Percentiles rank a stretch among this genome's conserved stretches.
phyloP scores from a whole-genome alignment of 305 asterid species.

The Fraxinus latifolia region DNA sequence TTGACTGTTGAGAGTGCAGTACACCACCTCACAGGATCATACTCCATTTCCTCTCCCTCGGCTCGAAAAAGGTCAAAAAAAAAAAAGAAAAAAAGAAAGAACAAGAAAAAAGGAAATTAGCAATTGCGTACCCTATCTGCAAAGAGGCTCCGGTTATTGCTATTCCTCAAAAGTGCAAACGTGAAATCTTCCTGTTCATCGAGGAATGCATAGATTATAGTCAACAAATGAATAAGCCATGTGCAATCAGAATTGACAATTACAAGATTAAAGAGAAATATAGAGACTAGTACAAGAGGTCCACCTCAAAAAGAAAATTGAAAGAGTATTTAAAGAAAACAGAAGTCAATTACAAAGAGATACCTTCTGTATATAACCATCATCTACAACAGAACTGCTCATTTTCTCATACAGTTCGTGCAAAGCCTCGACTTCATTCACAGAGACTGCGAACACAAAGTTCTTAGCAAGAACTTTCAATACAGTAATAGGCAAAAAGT shows the following conservation, averaged over 20 bases:
- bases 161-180: constrained; percentile 29
- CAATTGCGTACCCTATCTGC: constrained; percentile 25
- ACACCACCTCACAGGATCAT: not conserved
- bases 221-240: not conserved
- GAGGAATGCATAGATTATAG: not conserved
- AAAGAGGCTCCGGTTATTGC: constrained; percentile 21
- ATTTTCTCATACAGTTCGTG: constrained; percentile 24
- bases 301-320: not conserved
- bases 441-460: constrained; percentile 22
- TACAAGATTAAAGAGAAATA: not conserved
- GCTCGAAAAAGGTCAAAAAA: not conserved
- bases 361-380: constrained; percentile 33
- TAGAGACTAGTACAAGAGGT: not conserved
- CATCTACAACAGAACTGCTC: constrained; percentile 24
- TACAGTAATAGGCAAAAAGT: not conserved
- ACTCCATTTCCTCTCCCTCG: not conserved
- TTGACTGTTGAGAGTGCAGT: not conserved
- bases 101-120: not conserved
- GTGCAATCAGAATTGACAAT: not conserved
- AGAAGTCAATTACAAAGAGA: not conserved
- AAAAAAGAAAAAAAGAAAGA: not conserved
- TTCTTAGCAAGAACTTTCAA: not conserved
- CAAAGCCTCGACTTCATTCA: constrained; percentile 27
- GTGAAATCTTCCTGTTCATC: constrained; percentile 29
- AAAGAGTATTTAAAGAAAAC: not conserved